A percentile compares a stretch with the other conserved stretches of the same genome.
Evolutionary conservation across 1,284 basidiomycete genomes (phyloP).

Genomic region (Volvariella volvacea): DNA sequence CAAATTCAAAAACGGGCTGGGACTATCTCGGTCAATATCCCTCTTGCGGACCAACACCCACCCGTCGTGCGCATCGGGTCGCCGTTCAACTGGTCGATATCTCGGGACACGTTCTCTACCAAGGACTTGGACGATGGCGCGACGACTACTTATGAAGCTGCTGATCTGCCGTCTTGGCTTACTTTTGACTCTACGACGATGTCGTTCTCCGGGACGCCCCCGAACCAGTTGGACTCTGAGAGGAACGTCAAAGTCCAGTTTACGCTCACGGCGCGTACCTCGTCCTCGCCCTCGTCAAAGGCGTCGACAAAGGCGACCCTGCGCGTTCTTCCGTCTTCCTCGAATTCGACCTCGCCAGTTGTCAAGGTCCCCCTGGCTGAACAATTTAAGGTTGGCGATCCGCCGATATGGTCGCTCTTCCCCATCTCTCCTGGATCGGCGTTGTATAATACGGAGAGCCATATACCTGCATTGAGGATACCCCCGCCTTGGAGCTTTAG

Average conservation of each 20-base stretch:
- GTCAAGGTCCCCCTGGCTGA: conserved; percentile 47
- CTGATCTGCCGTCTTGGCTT: conserved; percentile 48
- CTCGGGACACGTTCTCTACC: conserved; percentile 3
- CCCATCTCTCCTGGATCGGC: conserved; percentile 49
- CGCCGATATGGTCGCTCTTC: conserved; percentile 66
- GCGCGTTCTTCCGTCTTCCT: too few species aligned
- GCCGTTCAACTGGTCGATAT: conserved; percentile 36
- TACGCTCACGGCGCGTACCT: conserved; percentile 40
- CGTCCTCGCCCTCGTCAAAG: conserved; percentile 38
- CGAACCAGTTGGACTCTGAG: neutral
- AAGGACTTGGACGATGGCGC: neutral
- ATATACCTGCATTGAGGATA: conserved; percentile 63
- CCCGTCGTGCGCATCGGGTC: conserved; percentile 52
- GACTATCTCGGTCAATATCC: conserved; percentile 30
- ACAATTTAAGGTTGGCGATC: conserved; percentile 56
- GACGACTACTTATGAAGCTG: conserved; percentile 24
- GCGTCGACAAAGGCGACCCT: conserved; percentile 61
- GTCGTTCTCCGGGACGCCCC: conserved; percentile 49
- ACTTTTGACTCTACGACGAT: conserved; percentile 40
- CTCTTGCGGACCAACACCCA: conserved; percentile 56
- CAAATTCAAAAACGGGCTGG: too few species aligned
- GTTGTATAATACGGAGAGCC: conserved; percentile 26
- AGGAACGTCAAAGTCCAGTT: neutral
- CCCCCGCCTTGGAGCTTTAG: conserved; percentile 89
- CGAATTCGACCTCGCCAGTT: conserved; percentile 45